Evolutionary conservation across 2,329 filamentous ascomycete genomes (phyloP).

Genomic region (Escovopsis weberi): DNA sequence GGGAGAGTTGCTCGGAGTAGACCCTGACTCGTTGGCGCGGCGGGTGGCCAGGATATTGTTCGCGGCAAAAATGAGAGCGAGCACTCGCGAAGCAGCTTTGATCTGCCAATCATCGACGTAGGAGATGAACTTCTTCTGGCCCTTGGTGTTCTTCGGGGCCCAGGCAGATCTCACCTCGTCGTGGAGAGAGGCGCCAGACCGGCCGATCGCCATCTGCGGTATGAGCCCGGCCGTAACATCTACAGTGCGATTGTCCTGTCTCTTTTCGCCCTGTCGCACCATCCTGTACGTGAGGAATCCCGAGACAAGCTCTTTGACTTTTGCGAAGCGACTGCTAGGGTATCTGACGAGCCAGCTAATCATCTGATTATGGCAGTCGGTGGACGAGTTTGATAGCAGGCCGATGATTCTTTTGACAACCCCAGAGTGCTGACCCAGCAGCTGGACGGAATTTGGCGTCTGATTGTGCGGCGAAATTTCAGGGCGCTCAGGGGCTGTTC

Average conservation of each 20-base stretch:
- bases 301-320: conserved; percentile 60
- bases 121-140: conserved; percentile 37
- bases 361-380: conserved; percentile 61
- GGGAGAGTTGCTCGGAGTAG: conserved; percentile 6
- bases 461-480: conserved; percentile 8
- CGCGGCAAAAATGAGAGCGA: conserved; percentile 68
- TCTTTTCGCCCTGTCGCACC: conserved; percentile 54
- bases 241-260: conserved; percentile 36
- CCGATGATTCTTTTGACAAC: conserved; percentile 78
- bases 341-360: conserved; percentile 66
- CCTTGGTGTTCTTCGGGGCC: conserved; percentile 38
- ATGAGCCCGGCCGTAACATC: conserved; percentile 55
- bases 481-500: conserved; percentile 2
- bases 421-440: conserved; percentile 58
- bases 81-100: conserved; percentile 62
- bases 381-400: conserved; percentile 59
- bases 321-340: conserved; percentile 51
- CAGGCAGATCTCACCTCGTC: conserved; percentile 51
- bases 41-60: conserved; percentile 44
- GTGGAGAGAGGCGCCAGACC: conserved; percentile 56
- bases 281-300: conserved; percentile 73
- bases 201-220: conserved; percentile 54
- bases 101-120: conserved; percentile 87
- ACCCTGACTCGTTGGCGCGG: conserved; percentile 14
- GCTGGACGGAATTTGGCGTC: conserved; percentile 23